Evolutionary conservation across 2,329 filamentous ascomycete genomes (phyloP).

Genomic region (Aureobasidium sp.): DNA sequence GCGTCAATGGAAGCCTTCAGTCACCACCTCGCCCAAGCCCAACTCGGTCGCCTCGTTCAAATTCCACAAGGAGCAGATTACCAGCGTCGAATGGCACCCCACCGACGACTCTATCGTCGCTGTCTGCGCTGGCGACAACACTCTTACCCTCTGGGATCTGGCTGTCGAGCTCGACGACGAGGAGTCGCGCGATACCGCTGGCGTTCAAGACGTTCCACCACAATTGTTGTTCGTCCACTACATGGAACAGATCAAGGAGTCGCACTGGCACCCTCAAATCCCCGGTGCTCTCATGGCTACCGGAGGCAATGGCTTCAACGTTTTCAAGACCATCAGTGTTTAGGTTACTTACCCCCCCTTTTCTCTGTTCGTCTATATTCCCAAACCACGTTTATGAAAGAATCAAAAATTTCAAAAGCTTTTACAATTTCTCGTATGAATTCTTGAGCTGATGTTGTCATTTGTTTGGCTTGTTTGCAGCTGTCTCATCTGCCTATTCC

Average conservation of each 20-base stretch:
- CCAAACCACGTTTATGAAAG: neutral
- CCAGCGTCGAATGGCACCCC: conserved; percentile 93
- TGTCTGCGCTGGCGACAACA: conserved; percentile 87
- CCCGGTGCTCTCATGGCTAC: conserved; percentile 83
- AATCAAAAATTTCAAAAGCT: neutral
- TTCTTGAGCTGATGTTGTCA: neutral
- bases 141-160: conserved; percentile 91
- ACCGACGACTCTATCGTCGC: conserved; percentile 93
- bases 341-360: conserved; percentile 14
- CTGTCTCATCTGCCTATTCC: neutral
- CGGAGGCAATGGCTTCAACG: conserved; percentile 67
- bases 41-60: conserved; percentile 85
- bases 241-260: conserved; percentile 87
- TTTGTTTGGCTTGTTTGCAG: neutral
- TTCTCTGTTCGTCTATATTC: neutral
- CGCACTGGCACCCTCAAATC: conserved; percentile 97
- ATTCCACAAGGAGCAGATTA: conserved; percentile 96
- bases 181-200: conserved; percentile 82
- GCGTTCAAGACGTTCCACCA: conserved; percentile 81
- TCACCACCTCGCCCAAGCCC: conserved; percentile 41
- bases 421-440: no score
- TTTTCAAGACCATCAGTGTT: conserved; percentile 35
- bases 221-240: conserved; percentile 96
- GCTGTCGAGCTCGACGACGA: conserved; percentile 96
- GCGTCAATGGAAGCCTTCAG: conserved; percentile 71